Evolutionary conservation across 768 basidiomycete genomes (phyloP).

Genomic region (Lentinus brumalis): DNA sequence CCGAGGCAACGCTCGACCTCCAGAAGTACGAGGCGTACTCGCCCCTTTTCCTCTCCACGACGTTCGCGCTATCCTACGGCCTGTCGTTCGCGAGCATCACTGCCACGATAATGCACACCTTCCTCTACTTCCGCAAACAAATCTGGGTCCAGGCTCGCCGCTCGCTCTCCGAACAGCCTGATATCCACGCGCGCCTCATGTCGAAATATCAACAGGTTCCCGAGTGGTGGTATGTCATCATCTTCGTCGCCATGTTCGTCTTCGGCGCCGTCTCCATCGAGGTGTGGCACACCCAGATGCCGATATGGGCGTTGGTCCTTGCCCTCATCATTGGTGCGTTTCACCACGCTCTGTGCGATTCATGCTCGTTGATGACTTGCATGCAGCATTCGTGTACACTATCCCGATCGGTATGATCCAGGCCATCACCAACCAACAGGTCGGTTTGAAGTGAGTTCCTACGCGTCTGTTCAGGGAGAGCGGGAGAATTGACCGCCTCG

Average conservation of each 20-base stretch:
- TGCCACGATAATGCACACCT: constrained; percentile 69
- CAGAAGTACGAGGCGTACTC: constrained; percentile 44
- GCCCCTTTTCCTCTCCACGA: constrained; percentile 51
- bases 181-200: constrained; percentile 87
- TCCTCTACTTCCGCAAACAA: constrained; percentile 77
- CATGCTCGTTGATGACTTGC: neutral
- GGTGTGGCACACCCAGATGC: constrained; percentile 72
- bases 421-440: constrained; percentile 80
- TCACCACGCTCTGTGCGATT: neutral
- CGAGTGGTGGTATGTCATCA: constrained; percentile 79
- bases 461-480: neutral
- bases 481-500: neutral
- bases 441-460: constrained; percentile 54
- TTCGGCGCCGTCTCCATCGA: constrained; percentile 72
- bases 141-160: constrained; percentile 72
- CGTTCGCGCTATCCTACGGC: constrained; percentile 79
- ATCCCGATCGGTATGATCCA: constrained; percentile 60
- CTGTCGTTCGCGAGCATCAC: constrained; percentile 84
- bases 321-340: constrained; percentile 59
- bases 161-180: constrained; percentile 76
- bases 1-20: constrained; percentile 37
- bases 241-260: constrained; percentile 71
- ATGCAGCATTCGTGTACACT: constrained; percentile 41
- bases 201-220: constrained; percentile 73
- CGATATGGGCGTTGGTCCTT: constrained; percentile 73